Conservation (phyloP, 768 basidiomycete species). For the Suillus alpinus region DNA sequence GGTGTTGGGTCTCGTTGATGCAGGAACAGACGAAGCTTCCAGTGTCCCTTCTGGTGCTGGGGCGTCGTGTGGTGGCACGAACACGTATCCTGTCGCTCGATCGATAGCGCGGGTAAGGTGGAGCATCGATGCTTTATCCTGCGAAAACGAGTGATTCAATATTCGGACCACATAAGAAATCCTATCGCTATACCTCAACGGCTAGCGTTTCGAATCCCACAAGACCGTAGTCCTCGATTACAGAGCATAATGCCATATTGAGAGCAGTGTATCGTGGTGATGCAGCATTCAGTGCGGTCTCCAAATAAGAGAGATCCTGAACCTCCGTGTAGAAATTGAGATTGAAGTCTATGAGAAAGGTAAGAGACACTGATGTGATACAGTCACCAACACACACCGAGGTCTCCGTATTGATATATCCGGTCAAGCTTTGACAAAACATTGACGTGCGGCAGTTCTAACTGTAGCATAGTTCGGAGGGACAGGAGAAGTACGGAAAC, state of each 20-base stretch:
- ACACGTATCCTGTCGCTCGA: slow-evolving; percentile 89
- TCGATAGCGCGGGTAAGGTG: slow-evolving; percentile 82
- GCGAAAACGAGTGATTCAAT: slow-evolving; percentile 1
- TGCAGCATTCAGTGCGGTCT: slow-evolving; percentile 63
- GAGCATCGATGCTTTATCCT: slow-evolving; percentile 96
- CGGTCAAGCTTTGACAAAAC: slow-evolving; percentile 95
- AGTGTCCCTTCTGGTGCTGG: slow-evolving; percentile 32
- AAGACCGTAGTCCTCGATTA: slow-evolving; percentile 91
- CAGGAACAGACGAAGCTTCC: slow-evolving; percentile 28
- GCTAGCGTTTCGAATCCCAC: slow-evolving; percentile 97
- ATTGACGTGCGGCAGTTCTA: slow-evolving; percentile 97
- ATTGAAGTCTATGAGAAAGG: slow-evolving; percentile 72
- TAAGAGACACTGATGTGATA: not conserved
- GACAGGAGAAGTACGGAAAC: slow-evolving; percentile 89
- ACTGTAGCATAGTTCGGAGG: slow-evolving; percentile 94
- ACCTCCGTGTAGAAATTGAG: slow-evolving; percentile 98
- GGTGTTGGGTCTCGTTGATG: slow-evolving; percentile 56
- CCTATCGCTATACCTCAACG: slow-evolving; percentile 66
- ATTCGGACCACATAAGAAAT: not conserved
- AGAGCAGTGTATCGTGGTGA: slow-evolving; percentile 72
- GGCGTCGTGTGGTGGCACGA: slow-evolving; percentile 54
- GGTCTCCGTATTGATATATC: slow-evolving; percentile 84
- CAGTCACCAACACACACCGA: slow-evolving; percentile 55
- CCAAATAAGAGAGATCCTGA: slow-evolving; percentile 88
- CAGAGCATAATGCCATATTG: slow-evolving; percentile 85